phyloP scores from a whole-genome alignment of 164 flowering plant genomes.

The Chloranthus sessilifolius region DNA sequence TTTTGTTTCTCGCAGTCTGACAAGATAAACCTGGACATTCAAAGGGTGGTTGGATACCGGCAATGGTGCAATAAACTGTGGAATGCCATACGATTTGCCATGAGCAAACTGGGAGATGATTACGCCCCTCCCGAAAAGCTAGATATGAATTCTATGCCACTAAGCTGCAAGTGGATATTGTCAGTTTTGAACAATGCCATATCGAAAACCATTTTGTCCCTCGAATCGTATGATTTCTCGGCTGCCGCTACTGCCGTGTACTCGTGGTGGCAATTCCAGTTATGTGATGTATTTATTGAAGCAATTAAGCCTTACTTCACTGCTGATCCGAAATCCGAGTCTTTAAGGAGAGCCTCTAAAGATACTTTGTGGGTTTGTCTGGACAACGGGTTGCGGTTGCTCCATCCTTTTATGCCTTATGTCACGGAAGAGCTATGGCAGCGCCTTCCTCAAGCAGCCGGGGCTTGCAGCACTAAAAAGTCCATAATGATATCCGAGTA shows the following conservation, averaged over 20 bases:
- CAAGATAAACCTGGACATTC: slow-evolving; percentile 88
- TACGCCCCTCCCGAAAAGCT: slow-evolving; percentile 48
- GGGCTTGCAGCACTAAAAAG: slow-evolving; percentile 30
- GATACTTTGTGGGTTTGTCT: slow-evolving; percentile 84
- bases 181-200: slow-evolving; percentile 82
- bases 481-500: slow-evolving; percentile 80
- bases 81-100: slow-evolving; percentile 90
- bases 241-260: slow-evolving; percentile 77
- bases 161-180: slow-evolving; percentile 91
- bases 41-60: slow-evolving; percentile 95
- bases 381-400: slow-evolving; percentile 85
- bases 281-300: slow-evolving; percentile 95
- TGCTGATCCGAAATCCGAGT: slow-evolving; percentile 37
- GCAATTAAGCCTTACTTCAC: slow-evolving; percentile 83
- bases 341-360: slow-evolving; percentile 53
- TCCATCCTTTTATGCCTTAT: slow-evolving; percentile 98
- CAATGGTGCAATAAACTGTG: slow-evolving; percentile 98
- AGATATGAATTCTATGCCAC: slow-evolving; percentile 44
- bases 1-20: slow-evolving; percentile 64
- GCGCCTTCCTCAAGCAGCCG: slow-evolving; percentile 67
- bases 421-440: slow-evolving; percentile 98
- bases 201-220: slow-evolving; percentile 52
- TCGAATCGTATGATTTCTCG: slow-evolving; percentile 74
- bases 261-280: slow-evolving; percentile 94
- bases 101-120: slow-evolving; percentile 78